These are phyloP conservation scores for Luzula sylvatica DNA, from an alignment of 176 grass and related monocot species.

Conservation along the genomic window DNA sequence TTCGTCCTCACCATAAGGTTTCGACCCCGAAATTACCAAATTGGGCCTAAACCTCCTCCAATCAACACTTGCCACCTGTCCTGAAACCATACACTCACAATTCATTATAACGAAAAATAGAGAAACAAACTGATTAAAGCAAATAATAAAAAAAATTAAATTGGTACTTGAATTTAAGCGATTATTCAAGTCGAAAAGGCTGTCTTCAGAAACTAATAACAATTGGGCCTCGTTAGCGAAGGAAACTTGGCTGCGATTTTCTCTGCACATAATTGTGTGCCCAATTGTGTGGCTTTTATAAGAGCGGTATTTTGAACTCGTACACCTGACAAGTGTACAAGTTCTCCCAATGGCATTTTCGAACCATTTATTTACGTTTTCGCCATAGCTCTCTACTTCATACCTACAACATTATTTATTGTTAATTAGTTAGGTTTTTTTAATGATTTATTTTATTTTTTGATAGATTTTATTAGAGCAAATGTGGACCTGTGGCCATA, in stretches of 20 bases:
- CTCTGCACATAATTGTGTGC: constrained; percentile 41
- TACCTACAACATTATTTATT: constrained; percentile 41
- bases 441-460: too few species aligned
- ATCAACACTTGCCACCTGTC: constrained; percentile 31
- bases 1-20: constrained; percentile 61
- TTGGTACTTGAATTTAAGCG: constrained; percentile 54
- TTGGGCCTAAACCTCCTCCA: constrained; percentile 81
- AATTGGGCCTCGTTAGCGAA: constrained; percentile 92
- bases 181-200: constrained; percentile 59
- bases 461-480: neutral
- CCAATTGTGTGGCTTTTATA: constrained; percentile 11
- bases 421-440: too few species aligned
- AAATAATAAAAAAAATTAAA: neutral
- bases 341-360: constrained; percentile 47
- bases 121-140: neutral
- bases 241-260: constrained; percentile 57
- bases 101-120: neutral
- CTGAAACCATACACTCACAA: neutral
- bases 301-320: constrained; percentile 38
- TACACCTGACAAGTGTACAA: constrained; percentile 76
- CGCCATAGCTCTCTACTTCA: constrained; percentile 44
- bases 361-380: constrained; percentile 78
- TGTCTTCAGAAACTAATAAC: constrained; percentile 70
- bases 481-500: constrained; percentile 74
- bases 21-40: constrained; percentile 67